Percentiles rank a stretch among this genome's conserved stretches.
Evolutionary conservation across 345 rosid species (phyloP).

Genomic region (Limnanthes douglasii): DNA sequence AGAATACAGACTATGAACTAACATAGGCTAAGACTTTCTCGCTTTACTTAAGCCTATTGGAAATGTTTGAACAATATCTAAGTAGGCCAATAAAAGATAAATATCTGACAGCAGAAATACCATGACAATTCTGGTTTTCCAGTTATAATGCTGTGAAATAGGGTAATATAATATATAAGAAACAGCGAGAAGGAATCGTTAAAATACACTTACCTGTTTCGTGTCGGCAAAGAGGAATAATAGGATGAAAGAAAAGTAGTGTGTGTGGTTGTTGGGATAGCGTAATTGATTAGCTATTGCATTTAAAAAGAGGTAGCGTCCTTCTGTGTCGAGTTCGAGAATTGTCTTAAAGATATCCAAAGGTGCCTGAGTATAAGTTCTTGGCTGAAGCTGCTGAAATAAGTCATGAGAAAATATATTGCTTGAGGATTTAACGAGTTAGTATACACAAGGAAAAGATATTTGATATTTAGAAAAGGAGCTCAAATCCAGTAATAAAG

Average conservation of each 20-base stretch:
- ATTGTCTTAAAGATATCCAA: constrained; percentile 81
- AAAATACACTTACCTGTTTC: constrained; percentile 45
- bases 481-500: not conserved
- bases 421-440: too few species aligned
- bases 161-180: too few species aligned
- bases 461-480: not conserved
- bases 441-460: not conserved
- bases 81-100: too few species aligned
- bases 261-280: constrained; percentile 96
- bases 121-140: too few species aligned
- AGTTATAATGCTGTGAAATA: too few species aligned
- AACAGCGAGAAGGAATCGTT: too few species aligned
- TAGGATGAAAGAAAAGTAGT: constrained; percentile 88
- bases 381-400: constrained; percentile 67
- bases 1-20: too few species aligned
- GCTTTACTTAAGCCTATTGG: not conserved
- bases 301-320: constrained; percentile 89
- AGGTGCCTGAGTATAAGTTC: constrained; percentile 62
- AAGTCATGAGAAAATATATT: too few species aligned
- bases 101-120: too few species aligned
- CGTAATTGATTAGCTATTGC: constrained; percentile 96
- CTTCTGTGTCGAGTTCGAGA: constrained; percentile 85
- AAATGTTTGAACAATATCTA: too few species aligned
- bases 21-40: too few species aligned
- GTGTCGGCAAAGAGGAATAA: constrained; percentile 69